Percentiles rank a stretch among this genome's conserved stretches.
Evolutionary conservation across 768 basidiomycete genomes (phyloP).

Genomic region (Mycena maculata): DNA sequence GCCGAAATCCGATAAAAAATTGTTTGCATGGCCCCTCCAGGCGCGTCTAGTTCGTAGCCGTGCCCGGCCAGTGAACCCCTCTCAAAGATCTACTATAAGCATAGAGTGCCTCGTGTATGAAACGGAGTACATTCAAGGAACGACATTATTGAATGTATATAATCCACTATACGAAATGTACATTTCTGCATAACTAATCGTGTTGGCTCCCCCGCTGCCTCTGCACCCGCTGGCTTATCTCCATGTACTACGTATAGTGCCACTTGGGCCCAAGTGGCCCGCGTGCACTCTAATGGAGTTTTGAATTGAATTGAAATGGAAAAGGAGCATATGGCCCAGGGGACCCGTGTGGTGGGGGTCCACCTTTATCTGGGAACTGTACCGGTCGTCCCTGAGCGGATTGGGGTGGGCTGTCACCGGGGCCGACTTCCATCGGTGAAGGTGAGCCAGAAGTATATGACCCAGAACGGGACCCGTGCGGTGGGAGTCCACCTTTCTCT

Average conservation of each 20-base stretch:
- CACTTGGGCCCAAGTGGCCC: too few relatives aligned
- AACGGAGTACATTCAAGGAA: not conserved
- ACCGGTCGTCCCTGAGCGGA: not conserved
- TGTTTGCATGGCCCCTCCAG: not conserved
- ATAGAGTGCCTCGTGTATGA: not conserved
- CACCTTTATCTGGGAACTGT: not conserved
- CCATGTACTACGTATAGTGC: too few relatives aligned
- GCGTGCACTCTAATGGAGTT: too few relatives aligned
- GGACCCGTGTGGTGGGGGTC: not conserved
- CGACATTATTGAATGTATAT: not conserved
- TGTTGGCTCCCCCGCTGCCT: not conserved
- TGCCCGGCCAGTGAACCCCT: not conserved
- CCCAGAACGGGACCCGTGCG: not conserved
- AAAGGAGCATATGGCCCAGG: too few relatives aligned
- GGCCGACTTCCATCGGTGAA: not conserved
- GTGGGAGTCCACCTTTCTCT: not conserved
- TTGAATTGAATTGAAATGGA: not conserved
- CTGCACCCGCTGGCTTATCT: too few relatives aligned
- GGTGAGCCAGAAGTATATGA: too few relatives aligned
- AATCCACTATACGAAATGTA: not conserved
- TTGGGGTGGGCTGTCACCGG: not conserved
- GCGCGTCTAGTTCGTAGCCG: constrained; percentile 1
- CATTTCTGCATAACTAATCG: not conserved
- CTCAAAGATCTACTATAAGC: not conserved
- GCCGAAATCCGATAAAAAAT: too few relatives aligned